Evolutionary conservation across 2,329 filamentous ascomycete genomes (phyloP), one percentile per base, ranked within the genome.

Genomic region (Furcasterigmium furcatum): DNA sequence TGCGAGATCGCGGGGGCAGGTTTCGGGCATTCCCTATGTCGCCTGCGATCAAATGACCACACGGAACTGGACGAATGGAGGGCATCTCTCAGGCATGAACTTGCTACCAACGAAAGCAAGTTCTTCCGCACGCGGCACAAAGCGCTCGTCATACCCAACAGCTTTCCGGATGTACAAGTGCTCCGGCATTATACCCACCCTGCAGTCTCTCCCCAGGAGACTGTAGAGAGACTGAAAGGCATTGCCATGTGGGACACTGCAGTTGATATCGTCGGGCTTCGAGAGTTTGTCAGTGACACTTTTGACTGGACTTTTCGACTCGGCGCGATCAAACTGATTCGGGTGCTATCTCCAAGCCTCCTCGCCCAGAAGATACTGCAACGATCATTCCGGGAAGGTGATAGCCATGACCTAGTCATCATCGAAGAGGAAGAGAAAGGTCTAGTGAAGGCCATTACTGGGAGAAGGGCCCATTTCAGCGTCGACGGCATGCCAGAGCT

Each of bases 1-100:
- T 94, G 88, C 54, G 90, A 96, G 61, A 95, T 94, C 44, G 91
- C 91, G 27, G 82, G 82, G 57, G 94, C 90, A 43, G 91, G 91
- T 0, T 97, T 92, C 63, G 94, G 92, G 2, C 79, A 75, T 47
- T 80, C 85, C 29, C 68, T 97, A 4, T 92, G 87, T 60, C 73
- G 68, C 3, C 66, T 94, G 22, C 77, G 80, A 46, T 72, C 68
- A 27, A 73, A 77, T 5, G 84, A 91, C 54, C 65, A 65, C 3
- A 67, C 65, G 1, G 85, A 76, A 4, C 68, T 95, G 38, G 67
- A 67, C 2, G 71, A 73, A 19, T 97, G 92, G 94, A 84, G 84
- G 54, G 75, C 85, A 9, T 72, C 79, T 34, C 67, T 99, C 9
- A 71, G 80, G 34, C 82, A 87, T 48, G 90, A 97, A 62, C 71